These are phyloP conservation scores for Acephala macrosclerotiorum DNA, from an alignment of 2,329 filamentous ascomycete species.

Conservation along the genomic window DNA sequence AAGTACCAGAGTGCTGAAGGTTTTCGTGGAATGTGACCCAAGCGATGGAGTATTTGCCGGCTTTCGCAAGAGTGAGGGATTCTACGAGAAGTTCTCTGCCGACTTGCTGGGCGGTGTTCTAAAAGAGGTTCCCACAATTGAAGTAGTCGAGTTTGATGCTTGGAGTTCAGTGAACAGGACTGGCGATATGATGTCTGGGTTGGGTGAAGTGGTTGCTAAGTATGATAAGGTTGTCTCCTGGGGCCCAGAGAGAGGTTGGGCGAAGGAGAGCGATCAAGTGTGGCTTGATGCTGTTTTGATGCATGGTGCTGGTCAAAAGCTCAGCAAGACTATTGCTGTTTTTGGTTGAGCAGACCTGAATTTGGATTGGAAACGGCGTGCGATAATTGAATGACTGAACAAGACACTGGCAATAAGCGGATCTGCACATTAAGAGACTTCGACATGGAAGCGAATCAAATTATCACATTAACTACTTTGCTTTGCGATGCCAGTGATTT, in stretches of 20 bases:
- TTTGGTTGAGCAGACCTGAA: slow-evolving; percentile 16
- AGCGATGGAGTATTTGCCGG: slow-evolving; percentile 72
- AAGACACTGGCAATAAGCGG: neutral
- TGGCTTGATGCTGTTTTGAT: slow-evolving; percentile 37
- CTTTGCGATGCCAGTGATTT: too few relatives aligned
- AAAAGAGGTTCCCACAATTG: slow-evolving; percentile 60
- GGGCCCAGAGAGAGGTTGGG: slow-evolving; percentile 74
- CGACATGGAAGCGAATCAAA: too few relatives aligned
- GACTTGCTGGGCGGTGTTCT: slow-evolving; percentile 64
- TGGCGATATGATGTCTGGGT: slow-evolving; percentile 67
- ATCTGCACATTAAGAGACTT: too few relatives aligned
- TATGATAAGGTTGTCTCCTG: slow-evolving; percentile 65
- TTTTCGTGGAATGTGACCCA: slow-evolving; percentile 78
- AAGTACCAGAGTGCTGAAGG: slow-evolving; percentile 64
- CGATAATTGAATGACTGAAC: neutral
- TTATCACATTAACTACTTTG: too few relatives aligned
- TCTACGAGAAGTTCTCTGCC: slow-evolving; percentile 73
- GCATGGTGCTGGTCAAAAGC: slow-evolving; percentile 26
- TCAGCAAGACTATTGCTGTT: slow-evolving; percentile 29
- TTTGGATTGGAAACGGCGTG: neutral
- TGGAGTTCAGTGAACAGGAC: slow-evolving; percentile 70
- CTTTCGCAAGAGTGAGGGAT: slow-evolving; percentile 65
- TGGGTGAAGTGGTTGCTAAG: slow-evolving; percentile 60
- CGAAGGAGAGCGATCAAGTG: slow-evolving; percentile 49
- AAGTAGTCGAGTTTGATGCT: slow-evolving; percentile 73